Percentiles rank a stretch among this genome's conserved stretches.
phyloP scores from a whole-genome alignment of 495 filamentous ascomycete genomes.

The Letharia columbiana region DNA sequence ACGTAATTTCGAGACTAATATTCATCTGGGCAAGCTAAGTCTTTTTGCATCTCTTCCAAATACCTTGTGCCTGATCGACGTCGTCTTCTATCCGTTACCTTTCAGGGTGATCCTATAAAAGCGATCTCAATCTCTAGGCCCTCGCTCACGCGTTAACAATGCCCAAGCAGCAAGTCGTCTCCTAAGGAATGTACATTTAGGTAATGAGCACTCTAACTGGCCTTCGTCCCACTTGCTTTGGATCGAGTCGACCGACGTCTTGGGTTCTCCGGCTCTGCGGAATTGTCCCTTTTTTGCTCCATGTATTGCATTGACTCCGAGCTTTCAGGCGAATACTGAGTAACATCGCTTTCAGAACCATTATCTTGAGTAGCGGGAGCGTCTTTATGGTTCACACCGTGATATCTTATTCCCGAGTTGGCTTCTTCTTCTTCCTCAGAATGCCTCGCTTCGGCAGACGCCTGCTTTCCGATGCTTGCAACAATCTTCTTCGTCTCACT shows the following conservation, averaged over 20 bases:
- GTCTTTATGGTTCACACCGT: background rate
- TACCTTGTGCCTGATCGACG: background rate
- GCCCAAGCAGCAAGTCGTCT: background rate
- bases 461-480: conserved; percentile 32
- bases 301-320: background rate
- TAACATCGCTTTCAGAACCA: conserved; percentile 21
- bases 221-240: conserved; percentile 10
- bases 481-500: conserved; percentile 58
- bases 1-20: background rate
- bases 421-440: background rate
- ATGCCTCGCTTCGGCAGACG: conserved; percentile 9
- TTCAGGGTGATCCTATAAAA: background rate
- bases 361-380: background rate
- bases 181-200: background rate
- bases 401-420: background rate
- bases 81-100: background rate
- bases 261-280: conserved; percentile 5
- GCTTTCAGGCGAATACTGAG: conserved; percentile 21
- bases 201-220: background rate
- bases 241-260: conserved; percentile 20
- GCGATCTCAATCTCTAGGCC: background rate
- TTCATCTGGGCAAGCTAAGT: background rate
- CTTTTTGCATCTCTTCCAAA: background rate
- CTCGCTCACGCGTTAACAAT: background rate
- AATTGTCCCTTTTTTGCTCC: background rate